Percentiles rank a stretch among this genome's conserved stretches.
phyloP scores from a whole-genome alignment of 345 rosid species.

The Noccaea caerulescens region DNA sequence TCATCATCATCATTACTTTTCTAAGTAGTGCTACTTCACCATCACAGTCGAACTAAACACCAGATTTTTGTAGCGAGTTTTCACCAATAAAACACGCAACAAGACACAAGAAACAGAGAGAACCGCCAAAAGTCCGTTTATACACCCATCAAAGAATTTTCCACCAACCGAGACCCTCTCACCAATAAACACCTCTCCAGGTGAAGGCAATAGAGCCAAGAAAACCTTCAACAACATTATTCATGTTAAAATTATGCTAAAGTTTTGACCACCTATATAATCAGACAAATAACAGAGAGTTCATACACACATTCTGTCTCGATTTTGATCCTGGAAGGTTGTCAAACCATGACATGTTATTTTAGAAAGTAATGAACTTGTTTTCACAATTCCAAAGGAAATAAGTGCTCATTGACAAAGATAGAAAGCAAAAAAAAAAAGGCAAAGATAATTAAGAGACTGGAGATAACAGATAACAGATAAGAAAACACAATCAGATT shows the following conservation, averaged over 20 bases:
- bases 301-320: too few species aligned
- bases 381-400: too few species aligned
- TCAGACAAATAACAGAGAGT: too few species aligned
- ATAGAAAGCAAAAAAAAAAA: too few species aligned
- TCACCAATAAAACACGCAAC: slow-evolving; percentile 73
- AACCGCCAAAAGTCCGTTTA: slow-evolving; percentile 39
- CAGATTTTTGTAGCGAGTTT: slow-evolving; percentile 76
- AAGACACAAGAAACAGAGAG: slow-evolving; percentile 52
- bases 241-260: slow-evolving; percentile 62
- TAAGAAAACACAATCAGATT: too few species aligned
- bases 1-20: slow-evolving; percentile 75
- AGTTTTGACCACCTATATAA: slow-evolving; percentile 18
- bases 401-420: too few species aligned
- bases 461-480: too few species aligned
- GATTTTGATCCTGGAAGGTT: slow-evolving; percentile 13
- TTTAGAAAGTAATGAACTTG: too few species aligned
- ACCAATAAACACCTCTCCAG: slow-evolving; percentile 85
- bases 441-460: too few species aligned
- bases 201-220: slow-evolving; percentile 52
- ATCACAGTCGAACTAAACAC: slow-evolving; percentile 87
- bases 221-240: slow-evolving; percentile 97
- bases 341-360: background rate
- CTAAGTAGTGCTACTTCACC: slow-evolving; percentile 83
- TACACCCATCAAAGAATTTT: slow-evolving; percentile 39
- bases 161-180: slow-evolving; percentile 80